phyloP scores from a whole-genome alignment of 2,329 filamentous ascomycete species.

The Thielaviopsis populi region DNA sequence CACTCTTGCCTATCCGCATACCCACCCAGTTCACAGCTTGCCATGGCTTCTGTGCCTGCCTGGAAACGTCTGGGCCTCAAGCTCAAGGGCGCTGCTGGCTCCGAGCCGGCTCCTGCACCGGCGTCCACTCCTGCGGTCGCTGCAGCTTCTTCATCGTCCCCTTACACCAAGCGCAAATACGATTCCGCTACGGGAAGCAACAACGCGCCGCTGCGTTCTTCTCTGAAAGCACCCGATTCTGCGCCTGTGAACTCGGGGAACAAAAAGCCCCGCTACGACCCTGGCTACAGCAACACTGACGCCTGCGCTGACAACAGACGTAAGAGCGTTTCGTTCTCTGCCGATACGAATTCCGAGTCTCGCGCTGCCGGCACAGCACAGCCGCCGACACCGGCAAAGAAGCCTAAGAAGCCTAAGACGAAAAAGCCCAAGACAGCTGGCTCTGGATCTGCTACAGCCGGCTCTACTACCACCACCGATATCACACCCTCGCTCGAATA shows the following conservation, averaged over 20 bases:
- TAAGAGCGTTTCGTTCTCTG: constrained; percentile 37
- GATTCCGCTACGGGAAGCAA: constrained; percentile 11
- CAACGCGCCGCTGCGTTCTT: constrained; percentile 9
- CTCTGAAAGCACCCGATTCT: constrained; percentile 16
- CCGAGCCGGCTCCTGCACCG: constrained; percentile 20
- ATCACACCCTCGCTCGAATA: constrained; percentile 58
- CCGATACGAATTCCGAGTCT: constrained; percentile 27
- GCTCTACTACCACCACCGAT: constrained; percentile 27
- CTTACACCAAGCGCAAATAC: constrained; percentile 27
- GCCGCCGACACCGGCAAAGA: constrained; percentile 22
- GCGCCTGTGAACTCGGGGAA: constrained; percentile 19
- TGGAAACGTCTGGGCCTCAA: constrained; percentile 51
- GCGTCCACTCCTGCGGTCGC: background rate
- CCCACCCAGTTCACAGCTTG: constrained; percentile 27
- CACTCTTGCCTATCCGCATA: constrained; percentile 24
- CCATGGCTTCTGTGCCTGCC: constrained; percentile 36
- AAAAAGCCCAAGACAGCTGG: constrained; percentile 29
- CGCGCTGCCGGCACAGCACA: constrained; percentile 15
- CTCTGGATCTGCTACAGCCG: constrained; percentile 19
- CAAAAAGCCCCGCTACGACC: constrained; percentile 23
- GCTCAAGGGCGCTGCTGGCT: constrained; percentile 32
- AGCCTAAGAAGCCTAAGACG: constrained; percentile 24
- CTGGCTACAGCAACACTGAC: constrained; percentile 10
- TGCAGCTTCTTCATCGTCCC: background rate
- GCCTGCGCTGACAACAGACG: constrained; percentile 22